Percentiles rank a stretch among this genome's conserved stretches.
Evolutionary conservation across 192 early-diverging fungal genomes (phyloP).

Genomic region (Dissophora globulifera): DNA sequence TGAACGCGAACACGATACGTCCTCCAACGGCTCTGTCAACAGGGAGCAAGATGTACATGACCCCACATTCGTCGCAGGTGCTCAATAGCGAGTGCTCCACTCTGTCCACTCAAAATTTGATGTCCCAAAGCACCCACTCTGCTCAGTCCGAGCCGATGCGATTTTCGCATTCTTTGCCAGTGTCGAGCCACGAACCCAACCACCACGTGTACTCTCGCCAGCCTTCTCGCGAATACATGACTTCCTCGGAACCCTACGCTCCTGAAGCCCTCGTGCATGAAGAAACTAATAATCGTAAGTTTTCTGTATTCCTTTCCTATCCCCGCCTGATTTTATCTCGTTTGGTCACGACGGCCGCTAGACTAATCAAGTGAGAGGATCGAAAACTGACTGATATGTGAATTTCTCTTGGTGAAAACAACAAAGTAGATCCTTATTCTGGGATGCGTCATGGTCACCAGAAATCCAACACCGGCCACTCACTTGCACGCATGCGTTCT

Average conservation of each 20-base stretch:
- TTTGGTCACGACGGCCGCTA: too few relatives aligned
- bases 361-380: too few relatives aligned
- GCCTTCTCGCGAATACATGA: background rate
- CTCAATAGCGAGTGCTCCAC: background rate
- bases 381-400: background rate
- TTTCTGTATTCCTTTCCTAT: background rate
- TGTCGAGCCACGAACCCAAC: background rate
- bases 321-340: too few relatives aligned
- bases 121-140: background rate
- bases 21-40: too few relatives aligned
- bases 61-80: background rate
- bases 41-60: background rate
- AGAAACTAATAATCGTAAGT: constrained; percentile 26
- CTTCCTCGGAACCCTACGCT: constrained; percentile 2
- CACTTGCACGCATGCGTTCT: background rate
- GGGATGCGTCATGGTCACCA: constrained; percentile 13
- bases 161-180: constrained; percentile 2
- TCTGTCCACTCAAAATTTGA: background rate
- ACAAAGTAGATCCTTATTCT: constrained; percentile 5
- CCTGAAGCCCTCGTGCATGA: constrained; percentile 11
- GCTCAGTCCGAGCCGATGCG: constrained; percentile 19
- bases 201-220: constrained; percentile 14
- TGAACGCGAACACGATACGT: constrained; percentile 7
- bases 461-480: constrained; percentile 3
- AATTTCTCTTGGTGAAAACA: background rate